phyloP scores from a whole-genome alignment of 2,329 filamentous ascomycete genomes.

The Stylonectria norvegica region DNA sequence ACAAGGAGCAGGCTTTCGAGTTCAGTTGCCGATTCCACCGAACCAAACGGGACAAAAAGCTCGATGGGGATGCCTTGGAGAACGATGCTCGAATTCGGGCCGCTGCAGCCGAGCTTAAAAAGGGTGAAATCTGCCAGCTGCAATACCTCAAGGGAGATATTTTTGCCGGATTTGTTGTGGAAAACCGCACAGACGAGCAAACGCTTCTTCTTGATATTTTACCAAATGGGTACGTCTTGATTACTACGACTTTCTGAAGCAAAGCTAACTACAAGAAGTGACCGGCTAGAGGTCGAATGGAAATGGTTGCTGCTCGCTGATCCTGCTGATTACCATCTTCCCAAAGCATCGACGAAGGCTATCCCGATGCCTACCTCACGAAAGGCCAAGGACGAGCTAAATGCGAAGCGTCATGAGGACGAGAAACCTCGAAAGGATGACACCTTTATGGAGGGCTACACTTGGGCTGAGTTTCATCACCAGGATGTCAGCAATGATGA shows the following conservation, averaged over 20 bases:
- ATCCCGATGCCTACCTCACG: constrained; percentile 65
- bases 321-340: constrained; percentile 65
- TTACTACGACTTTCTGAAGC: not conserved
- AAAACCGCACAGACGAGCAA: constrained; percentile 75
- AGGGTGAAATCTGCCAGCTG: constrained; percentile 78
- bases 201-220: constrained; percentile 77
- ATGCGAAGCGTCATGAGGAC: constrained; percentile 59
- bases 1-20: constrained; percentile 86
- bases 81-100: constrained; percentile 64
- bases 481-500: constrained; percentile 54
- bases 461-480: constrained; percentile 77
- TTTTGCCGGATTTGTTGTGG: constrained; percentile 82
- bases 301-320: constrained; percentile 78
- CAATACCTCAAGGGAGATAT: constrained; percentile 83
- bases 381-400: constrained; percentile 63
- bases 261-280: constrained; percentile 51
- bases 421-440: constrained; percentile 64
- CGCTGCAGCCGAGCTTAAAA: constrained; percentile 64
- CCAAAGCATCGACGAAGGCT: constrained; percentile 71
- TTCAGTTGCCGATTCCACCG: constrained; percentile 95
- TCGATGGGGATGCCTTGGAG: constrained; percentile 67
- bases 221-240: constrained; percentile 68
- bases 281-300: constrained; percentile 76
- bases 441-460: constrained; percentile 63
- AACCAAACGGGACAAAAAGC: constrained; percentile 76